These are phyloP conservation scores for Chaetomium cochliodes DNA, from an alignment of 495 filamentous ascomycete genomes.

Conservation along the genomic window DNA sequence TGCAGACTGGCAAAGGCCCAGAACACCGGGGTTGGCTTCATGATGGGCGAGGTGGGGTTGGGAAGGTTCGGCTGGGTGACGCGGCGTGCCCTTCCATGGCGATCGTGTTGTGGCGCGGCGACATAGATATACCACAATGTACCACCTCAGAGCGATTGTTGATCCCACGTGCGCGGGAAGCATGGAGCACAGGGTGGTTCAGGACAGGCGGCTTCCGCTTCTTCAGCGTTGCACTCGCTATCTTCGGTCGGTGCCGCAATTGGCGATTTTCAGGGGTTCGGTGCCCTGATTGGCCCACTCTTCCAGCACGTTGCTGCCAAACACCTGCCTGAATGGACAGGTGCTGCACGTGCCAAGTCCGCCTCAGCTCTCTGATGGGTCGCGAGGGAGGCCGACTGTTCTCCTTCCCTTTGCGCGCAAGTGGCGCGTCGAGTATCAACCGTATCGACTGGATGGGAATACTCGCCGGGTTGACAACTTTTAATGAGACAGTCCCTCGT, in stretches of 20 bases:
- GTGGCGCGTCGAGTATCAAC: slow-evolving; percentile 1
- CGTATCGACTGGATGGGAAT: neutral
- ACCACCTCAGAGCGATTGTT: neutral
- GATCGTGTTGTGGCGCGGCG: slow-evolving; percentile 7
- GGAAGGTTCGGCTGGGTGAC: neutral
- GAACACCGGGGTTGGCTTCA: slow-evolving; percentile 26
- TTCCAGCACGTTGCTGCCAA: slow-evolving; percentile 13
- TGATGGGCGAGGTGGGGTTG: slow-evolving; percentile 1
- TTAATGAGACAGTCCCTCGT: neutral
- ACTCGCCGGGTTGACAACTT: too few species aligned
- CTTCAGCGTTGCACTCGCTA: slow-evolving; percentile 8
- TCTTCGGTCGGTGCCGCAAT: slow-evolving; percentile 9
- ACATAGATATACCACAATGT: neutral
- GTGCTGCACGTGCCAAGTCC: slow-evolving; percentile 12
- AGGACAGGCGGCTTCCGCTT: neutral
- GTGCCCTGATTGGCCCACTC: slow-evolving; percentile 16
- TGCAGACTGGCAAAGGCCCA: slow-evolving; percentile 29
- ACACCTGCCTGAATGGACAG: slow-evolving; percentile 28
- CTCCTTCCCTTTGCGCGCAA: slow-evolving; percentile 22
- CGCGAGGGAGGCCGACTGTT: neutral
- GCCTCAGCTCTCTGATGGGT: neutral
- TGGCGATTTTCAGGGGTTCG: slow-evolving; percentile 19
- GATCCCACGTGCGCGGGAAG: neutral
- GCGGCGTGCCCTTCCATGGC: neutral
- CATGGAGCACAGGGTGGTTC: neutral